phyloP scores from a whole-genome alignment of 257 asterid genomes.

The Buddleja alternifolia region DNA sequence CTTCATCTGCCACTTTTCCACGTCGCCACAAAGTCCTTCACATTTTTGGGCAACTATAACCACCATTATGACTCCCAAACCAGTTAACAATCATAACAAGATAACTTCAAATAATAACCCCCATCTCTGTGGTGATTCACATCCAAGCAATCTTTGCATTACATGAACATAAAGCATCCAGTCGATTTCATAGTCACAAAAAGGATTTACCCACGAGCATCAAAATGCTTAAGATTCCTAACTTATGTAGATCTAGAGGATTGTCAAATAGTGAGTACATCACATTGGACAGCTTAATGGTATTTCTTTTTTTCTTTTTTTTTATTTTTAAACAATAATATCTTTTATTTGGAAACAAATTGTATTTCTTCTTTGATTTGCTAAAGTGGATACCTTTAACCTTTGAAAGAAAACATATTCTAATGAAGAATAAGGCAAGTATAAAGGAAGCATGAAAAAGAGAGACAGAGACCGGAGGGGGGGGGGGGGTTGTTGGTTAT shows the following conservation, averaged over 20 bases:
- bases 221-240: background rate
- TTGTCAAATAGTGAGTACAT: background rate
- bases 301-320: background rate
- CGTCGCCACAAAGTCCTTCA: background rate
- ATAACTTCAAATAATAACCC: background rate
- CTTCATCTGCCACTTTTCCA: background rate
- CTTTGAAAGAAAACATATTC: background rate
- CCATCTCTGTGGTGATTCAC: background rate
- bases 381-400: too few species aligned
- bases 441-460: background rate
- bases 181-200: background rate
- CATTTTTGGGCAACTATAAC: slow-evolving; percentile 8
- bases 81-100: background rate
- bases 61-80: slow-evolving; percentile 3
- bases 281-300: background rate
- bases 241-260: background rate
- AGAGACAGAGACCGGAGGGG: too few species aligned
- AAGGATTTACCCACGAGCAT: background rate
- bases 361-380: too few species aligned
- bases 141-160: background rate
- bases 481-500: too few species aligned
- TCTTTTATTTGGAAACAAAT: too few species aligned
- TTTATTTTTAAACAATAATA: too few species aligned
- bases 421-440: background rate
- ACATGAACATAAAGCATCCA: slow-evolving; percentile 6